A percentile compares a stretch with the other conserved stretches of the same genome.
Conservation (phyloP, 2,329 filamentous ascomycete genomes). For the Chaetomium globosum region DNA sequence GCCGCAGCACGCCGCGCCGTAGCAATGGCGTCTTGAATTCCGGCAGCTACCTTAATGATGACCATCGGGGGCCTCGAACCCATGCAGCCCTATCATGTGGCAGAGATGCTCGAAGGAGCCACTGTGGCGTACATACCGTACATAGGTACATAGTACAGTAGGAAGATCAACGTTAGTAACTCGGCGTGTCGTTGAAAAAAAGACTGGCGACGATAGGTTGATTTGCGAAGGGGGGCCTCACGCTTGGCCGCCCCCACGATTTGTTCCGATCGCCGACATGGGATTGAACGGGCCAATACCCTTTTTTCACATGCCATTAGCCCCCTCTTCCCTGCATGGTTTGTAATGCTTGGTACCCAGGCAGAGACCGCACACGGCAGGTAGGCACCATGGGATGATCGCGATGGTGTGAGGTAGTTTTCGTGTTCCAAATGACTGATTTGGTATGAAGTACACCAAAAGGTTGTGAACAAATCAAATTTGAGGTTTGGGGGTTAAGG, state of each 20-base stretch:
- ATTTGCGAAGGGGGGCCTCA: background rate
- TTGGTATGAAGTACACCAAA: background rate
- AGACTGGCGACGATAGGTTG: background rate
- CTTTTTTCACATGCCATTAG: background rate
- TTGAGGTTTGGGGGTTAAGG: background rate
- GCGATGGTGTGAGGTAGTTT: background rate
- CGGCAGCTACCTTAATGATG: background rate
- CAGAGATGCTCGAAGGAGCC: background rate
- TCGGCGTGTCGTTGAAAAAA: background rate
- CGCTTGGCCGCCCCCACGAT: background rate
- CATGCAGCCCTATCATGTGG: background rate
- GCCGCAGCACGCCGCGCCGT: background rate
- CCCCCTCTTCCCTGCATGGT: background rate
- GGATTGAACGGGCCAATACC: background rate
- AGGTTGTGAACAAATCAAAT: background rate
- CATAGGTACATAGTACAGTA: background rate
- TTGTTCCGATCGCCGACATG: background rate
- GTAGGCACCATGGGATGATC: background rate
- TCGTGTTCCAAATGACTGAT: background rate
- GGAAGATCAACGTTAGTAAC: background rate
- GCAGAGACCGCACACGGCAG: background rate
- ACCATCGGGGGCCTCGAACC: background rate
- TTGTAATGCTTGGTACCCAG: background rate
- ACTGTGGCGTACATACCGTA: background rate
- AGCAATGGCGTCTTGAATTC: background rate